Evolutionary conservation across 2,329 filamentous ascomycete genomes (phyloP), one percentile per base, ranked within the genome.

Genomic region (Aspergillus novoparasiticus): DNA sequence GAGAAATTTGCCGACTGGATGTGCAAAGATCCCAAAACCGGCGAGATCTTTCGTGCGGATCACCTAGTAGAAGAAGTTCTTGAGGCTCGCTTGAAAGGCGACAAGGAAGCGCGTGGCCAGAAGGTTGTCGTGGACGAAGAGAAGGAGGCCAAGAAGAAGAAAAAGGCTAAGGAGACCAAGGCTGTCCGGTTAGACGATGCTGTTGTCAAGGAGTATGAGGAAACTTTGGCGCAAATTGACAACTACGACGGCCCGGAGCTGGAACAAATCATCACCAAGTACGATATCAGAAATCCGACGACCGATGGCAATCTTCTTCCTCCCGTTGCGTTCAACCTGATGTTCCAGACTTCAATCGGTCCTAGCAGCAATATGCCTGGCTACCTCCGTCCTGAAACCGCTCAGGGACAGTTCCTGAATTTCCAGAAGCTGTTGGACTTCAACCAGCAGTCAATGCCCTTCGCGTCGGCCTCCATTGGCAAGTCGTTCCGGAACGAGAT

Each of bases 401-500:
- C 95, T 4, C 95, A 99, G 84, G 95, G 95, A 68, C 95, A 99
- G 81, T 99, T 99, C 82, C 83, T 98, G 69, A 97, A 96, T 81
- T 99, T 99, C 79, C 88, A 90, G 72, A 97, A 97, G 83, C 88
- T 99, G 54, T 89, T 98, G 63, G 94, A 97, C 69, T 98, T 94
- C 84, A 98, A 97, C 83, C 92, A 96, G 80, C 88, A 93, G 73
- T 85, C 89, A 72, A 97, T 99, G 91, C 95, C 95, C 30, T 98
- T 99, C 75, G 95, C 95, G 16, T 98, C 94, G 57, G 95, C 95
- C 54, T 96, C 92, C 45, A 96, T 99, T 76, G 95, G 95, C 80
- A 97, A 97, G 81, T 97, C 94, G 1, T 98, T 97, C 86, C 89
- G 95, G 73, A 99, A 99, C 78, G 95, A 99, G 77, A 97, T 99